Evolutionary conservation across 164 flowering plant genomes (phyloP), one percentile per base, ranked within the genome.

Genomic region (Chimonanthus salicifolius): DNA sequence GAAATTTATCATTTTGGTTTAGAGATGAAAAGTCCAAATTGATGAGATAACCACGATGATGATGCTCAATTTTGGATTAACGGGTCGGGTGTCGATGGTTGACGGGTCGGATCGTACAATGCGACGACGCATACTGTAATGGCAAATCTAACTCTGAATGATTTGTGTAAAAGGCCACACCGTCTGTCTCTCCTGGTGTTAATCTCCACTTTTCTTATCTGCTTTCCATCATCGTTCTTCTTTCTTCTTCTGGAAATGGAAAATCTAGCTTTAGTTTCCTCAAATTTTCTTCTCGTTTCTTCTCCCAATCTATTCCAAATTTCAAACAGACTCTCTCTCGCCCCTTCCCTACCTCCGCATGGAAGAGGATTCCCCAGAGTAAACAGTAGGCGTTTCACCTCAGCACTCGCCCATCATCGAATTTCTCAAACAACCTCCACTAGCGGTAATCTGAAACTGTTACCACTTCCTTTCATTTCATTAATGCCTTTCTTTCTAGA

Each of bases 241-340:
- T 45, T 58, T 15, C 4, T 4, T 46, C 11, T 72, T 2, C 45
- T 16, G 13, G 47, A 54, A 58, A 74, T 74, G 76, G 76, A 74
- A 68, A 67, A 67, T 46, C 71, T 67, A 16, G 46, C 76, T 65
- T 71, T 67, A 74, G 58, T 43, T 50, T 49, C 75, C 10, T 58
- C 70, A 6, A 73, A 67, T 9, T 73, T 49, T 21, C 50, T 73
- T 21, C 62, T 58, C 49, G 60, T 45, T n/a, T 65, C 43, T 46
- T 73, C 75, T 64, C 62, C 69, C 44, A 70, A 33, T 33, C 48
- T 58, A 7, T 20, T 21, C 16, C 43, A 68, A 16, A 49, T 65
- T 7, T 50, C 62, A 16, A 66, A 10, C 50, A 73, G 46, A 2
- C 62, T 49, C 58, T 64, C 70, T 46, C 16, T 65, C 21, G 49